A percentile compares a stretch with the other conserved stretches of the same genome.
phyloP scores from a whole-genome alignment of 2,329 filamentous ascomycete species.

The Emergomyces orientalis region DNA sequence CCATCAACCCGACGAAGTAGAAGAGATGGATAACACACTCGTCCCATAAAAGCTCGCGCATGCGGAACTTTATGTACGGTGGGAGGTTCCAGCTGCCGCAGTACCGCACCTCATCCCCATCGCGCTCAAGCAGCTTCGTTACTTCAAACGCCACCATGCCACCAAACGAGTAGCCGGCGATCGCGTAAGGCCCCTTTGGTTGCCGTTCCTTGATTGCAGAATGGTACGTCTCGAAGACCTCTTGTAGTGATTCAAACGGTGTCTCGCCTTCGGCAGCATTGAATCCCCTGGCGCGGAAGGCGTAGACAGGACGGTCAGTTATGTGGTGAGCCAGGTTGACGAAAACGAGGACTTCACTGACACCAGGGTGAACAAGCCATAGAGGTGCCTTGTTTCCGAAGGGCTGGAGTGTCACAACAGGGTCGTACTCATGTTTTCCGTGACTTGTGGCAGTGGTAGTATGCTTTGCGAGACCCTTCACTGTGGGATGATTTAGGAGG shows the following conservation, averaged over 20 bases:
- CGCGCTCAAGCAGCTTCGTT: conserved; percentile 34
- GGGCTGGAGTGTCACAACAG: conserved; percentile 21
- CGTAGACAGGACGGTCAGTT: conserved; percentile 39
- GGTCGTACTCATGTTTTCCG: conserved; percentile 13
- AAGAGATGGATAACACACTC: conserved; percentile 31
- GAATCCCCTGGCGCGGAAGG: conserved; percentile 38
- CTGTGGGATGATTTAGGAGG: conserved; percentile 23
- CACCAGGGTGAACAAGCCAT: conserved; percentile 29
- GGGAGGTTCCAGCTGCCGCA: conserved; percentile 37
- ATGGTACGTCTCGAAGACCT: conserved; percentile 34
- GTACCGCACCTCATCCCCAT: conserved; percentile 33
- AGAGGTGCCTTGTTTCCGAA: conserved; percentile 21
- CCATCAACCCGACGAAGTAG: conserved; percentile 33
- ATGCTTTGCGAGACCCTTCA: conserved; percentile 18
- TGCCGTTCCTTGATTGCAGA: conserved; percentile 32
- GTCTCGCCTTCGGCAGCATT: conserved; percentile 24
- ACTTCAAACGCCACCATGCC: conserved; percentile 42
- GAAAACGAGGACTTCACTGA: conserved; percentile 31
- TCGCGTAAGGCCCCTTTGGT: conserved; percentile 41
- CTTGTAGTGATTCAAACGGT: conserved; percentile 29
- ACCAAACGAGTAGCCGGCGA: conserved; percentile 44
- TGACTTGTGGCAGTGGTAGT: conserved; percentile 7
- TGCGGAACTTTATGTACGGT: conserved; percentile 37
- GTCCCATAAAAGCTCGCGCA: conserved; percentile 32
- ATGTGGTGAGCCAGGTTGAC: conserved; percentile 19